These are phyloP conservation scores for Saturnispora sekii DNA, from an alignment of 805 yeast genomes.

Conservation along the genomic window DNA sequence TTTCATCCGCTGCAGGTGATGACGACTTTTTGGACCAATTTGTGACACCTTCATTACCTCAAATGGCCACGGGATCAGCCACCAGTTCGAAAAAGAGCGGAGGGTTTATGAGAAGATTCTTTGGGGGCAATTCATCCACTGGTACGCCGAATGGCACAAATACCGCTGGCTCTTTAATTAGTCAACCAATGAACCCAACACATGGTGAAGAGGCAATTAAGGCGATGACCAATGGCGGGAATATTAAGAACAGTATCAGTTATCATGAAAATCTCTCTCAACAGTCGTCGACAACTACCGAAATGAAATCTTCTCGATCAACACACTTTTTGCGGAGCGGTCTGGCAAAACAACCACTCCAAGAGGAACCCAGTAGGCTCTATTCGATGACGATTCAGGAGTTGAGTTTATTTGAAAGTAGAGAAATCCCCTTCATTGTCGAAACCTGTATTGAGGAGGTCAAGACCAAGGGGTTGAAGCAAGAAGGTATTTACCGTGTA, in stretches of 20 bases:
- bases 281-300: conserved; percentile 3
- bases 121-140: conserved; percentile 15
- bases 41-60: background rate
- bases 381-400: conserved; percentile 50
- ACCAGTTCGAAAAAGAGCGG: conserved; percentile 9
- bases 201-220: conserved; percentile 20
- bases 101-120: conserved; percentile 24
- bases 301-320: conserved; percentile 40
- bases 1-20: conserved; percentile 12
- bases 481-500: conserved; percentile 86
- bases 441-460: conserved; percentile 66
- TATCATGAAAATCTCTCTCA: background rate
- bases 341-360: background rate
- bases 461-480: conserved; percentile 62
- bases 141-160: conserved; percentile 10
- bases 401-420: conserved; percentile 53
- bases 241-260: conserved; percentile 4
- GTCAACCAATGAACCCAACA: conserved; percentile 26
- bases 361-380: background rate
- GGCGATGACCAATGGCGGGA: conserved; percentile 4
- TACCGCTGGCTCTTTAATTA: conserved; percentile 12
- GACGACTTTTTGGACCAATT: conserved; percentile 1
- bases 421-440: conserved; percentile 60
- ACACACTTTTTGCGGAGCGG: conserved; percentile 33
- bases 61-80: background rate